Evolutionary conservation across 1,284 basidiomycete genomes (phyloP), one percentile per base, ranked within the genome.

Genomic region (Tilletia indica): DNA sequence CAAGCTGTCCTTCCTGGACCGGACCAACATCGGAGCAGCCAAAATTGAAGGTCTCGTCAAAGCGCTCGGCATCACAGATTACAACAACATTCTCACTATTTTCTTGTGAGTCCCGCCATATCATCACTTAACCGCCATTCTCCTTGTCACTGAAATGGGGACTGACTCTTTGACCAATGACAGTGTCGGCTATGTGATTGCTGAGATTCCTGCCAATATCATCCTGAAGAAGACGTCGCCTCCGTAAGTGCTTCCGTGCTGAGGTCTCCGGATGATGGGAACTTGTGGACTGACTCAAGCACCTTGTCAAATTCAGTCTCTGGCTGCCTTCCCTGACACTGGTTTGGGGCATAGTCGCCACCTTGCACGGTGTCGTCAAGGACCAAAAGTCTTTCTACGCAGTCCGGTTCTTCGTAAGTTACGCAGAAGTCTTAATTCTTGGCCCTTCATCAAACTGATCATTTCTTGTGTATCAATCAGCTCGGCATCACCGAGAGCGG

Each of bases 281-380:
- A 31, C 25, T 31, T 31, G 25, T 1, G 25, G 25, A 31, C 19
- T 54, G 11, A 54, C 51, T 19, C 51, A 4, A 25, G 31, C 0
- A 8, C 11, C 9, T 4, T 54, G 25, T 31, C 25, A 31, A 31
- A 31, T 58, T 14, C 8, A 58, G 56, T 75, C 49, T 89, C 14
- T 90, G 89, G 89, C 84, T 90, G 4, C 89, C 90, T 0, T 87
- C 87, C 1, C 79, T 90, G 31, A 89, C 89, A 2, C 82, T 90
- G 2, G 73, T 86, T 0, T 90, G 89, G 89, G 90, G 89, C 3
- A 86, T 89, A 36, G 87, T 88, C n/a, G 88, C 88, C 34, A 85
- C 89, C 36, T 85, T 86, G 56, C 89, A 90, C 82, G 89, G 89
- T 8, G 84, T 91, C 12, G 87, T 78, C 0, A 87, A 83, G 3